These are phyloP conservation scores for Trichophyton rubrum DNA, from an alignment of 2,329 filamentous ascomycete genomes.

Conservation along the genomic window DNA sequence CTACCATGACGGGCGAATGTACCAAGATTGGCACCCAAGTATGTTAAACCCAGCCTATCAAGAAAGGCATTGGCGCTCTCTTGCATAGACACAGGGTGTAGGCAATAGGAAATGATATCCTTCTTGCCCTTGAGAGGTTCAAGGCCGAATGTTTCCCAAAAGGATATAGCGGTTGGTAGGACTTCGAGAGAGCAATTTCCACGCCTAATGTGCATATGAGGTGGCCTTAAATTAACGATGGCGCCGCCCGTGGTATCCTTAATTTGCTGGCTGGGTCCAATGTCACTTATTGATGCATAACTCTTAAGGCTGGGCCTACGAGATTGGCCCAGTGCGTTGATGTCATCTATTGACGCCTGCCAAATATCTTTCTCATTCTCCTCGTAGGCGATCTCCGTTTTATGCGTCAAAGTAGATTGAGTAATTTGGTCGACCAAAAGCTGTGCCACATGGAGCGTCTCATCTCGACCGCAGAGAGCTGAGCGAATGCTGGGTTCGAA, in stretches of 20 bases:
- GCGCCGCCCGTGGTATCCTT: slow-evolving; percentile 18
- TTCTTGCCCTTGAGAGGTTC: slow-evolving; percentile 45
- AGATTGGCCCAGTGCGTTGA: slow-evolving; percentile 19
- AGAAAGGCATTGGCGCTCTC: slow-evolving; percentile 41
- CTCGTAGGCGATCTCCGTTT: not conserved
- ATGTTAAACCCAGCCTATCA: slow-evolving; percentile 41
- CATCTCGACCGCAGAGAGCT: slow-evolving; percentile 24
- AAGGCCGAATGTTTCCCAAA: slow-evolving; percentile 51
- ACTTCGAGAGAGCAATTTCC: slow-evolving; percentile 43
- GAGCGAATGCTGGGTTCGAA: slow-evolving; percentile 23
- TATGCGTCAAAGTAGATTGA: slow-evolving; percentile 33
- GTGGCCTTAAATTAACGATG: slow-evolving; percentile 36
- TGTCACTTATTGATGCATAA: slow-evolving; percentile 21
- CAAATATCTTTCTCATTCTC: slow-evolving; percentile 6
- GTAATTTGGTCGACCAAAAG: slow-evolving; percentile 33
- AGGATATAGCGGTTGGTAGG: slow-evolving; percentile 43
- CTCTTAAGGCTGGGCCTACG: slow-evolving; percentile 26
- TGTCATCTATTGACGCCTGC: slow-evolving; percentile 21
- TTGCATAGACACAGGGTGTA: slow-evolving; percentile 40
- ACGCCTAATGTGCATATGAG: slow-evolving; percentile 43
- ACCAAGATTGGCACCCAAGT: slow-evolving; percentile 47
- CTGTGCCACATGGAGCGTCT: slow-evolving; percentile 29
- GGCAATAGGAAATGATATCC: slow-evolving; percentile 45
- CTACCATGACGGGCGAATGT: slow-evolving; percentile 35
- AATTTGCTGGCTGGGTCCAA: slow-evolving; percentile 10